Evolutionary conservation across 1,284 basidiomycete genomes (phyloP), one percentile per base, ranked within the genome.

Genomic region (Bjerkandera adusta): DNA sequence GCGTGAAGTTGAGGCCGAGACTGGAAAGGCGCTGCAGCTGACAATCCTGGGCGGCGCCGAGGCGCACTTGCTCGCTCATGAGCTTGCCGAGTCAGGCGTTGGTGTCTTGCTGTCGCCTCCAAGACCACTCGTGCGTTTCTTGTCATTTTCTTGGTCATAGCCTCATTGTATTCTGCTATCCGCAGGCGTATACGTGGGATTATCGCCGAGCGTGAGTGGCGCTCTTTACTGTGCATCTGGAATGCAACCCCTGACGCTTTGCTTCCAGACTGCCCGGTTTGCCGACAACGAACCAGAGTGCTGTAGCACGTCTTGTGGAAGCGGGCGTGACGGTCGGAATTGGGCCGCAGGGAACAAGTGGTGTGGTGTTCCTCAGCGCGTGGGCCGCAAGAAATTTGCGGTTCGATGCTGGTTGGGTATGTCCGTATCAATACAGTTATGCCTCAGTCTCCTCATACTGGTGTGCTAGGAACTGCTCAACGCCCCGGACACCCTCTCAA

Each of bases 21-120:
- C 76, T 3, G 76, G 79, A 0, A 74, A 76, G 15, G 65, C 66
- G 10, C 74, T 85, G 65, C 72, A 74, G 41, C 70, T 87, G 70
- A 79, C 85, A 2, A 81, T 92, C 55, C 69, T 77, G 27, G 89
- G 89, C 4, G 92, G 81, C 0, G 71, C 78, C 0, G 92, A 95
- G 66, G 77, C 88, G 3, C 77, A 89, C 64, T 67, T 87, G 25
- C 63, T 95, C 36, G 91, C 91, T 1, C 64, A 78, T 29, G 83
- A 93, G 52, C 79, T 96, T 30, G 66, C 61, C 12, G 56, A 63
- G 6, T 71, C 72, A 8, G 58, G 71, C 36, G 70, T 83, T 11
- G 75, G 75, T 8, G 76, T 85, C 11, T 71, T 85, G 35, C 59
- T 85, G 32, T 65, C 67, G 5, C 73, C 73, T 0, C 57, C 73